These are phyloP conservation scores for Sarocladiaceae sp. DNA, from an alignment of 2,329 filamentous ascomycete species.

Conservation along the genomic window DNA sequence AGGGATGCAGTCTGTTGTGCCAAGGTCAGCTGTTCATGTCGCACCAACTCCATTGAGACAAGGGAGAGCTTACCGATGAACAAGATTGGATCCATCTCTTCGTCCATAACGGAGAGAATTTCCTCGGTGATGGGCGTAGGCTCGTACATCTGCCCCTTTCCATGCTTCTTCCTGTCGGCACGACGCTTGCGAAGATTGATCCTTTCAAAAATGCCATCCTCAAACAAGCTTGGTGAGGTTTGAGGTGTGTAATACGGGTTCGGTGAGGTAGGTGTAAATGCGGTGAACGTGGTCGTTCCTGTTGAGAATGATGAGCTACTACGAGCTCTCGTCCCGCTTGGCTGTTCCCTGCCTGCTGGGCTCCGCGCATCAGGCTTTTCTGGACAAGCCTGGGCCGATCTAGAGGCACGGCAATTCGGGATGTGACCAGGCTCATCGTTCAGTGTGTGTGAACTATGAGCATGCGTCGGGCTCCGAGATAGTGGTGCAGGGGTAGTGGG, in stretches of 20 bases:
- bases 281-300: neutral
- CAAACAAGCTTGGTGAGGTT: conserved; percentile 5
- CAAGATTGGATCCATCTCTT: neutral
- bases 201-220: conserved; percentile 1
- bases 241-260: conserved; percentile 12
- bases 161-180: neutral
- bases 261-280: conserved; percentile 1
- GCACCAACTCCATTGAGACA: neutral
- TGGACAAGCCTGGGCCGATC: too few relatives aligned
- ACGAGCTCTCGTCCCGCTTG: neutral
- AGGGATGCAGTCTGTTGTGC: neutral
- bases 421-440: too few relatives aligned
- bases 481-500: too few relatives aligned
- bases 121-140: conserved; percentile 32
- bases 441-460: too few relatives aligned
- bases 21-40: too few relatives aligned
- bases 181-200: neutral
- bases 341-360: too few relatives aligned
- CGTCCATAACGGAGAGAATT: conserved; percentile 13
- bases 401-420: too few relatives aligned
- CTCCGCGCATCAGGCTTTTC: too few relatives aligned
- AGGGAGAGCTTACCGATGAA: neutral
- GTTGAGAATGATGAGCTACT: neutral
- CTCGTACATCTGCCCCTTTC: conserved; percentile 11
- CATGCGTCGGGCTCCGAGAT: too few relatives aligned